Evolutionary conservation across 257 asterid species (phyloP), one percentile per base, ranked within the genome.

Genomic region (Nicotiana tomentosiformis): DNA sequence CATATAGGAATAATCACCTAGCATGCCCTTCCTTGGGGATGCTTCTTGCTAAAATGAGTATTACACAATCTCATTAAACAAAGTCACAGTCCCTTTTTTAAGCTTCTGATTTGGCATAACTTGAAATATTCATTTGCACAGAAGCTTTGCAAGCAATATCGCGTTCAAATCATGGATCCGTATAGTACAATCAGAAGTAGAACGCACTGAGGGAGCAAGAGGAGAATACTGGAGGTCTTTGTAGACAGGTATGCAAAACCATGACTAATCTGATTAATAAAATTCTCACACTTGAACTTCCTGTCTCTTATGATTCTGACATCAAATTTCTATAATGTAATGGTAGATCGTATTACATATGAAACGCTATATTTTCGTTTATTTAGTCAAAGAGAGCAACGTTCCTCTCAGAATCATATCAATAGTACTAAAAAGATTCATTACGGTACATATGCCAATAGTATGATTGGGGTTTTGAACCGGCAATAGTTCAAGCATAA

Each of bases 11-110:
- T 20, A 49, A 39, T 57, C 16, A 70, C 14, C 78, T 39, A 70
- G 82, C 60, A 33, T n/a, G 66, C 33, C 83, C 84, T 84, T 87
- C 82, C 85, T 77, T 61, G 72, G 86, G 35, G 67, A 84, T 20
- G 77, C 83, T 81, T 87, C 78, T 84, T 84, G 86, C 81, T 84
- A 80, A 79, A 82, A 84, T 87, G 87, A 87, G 83, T 87, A 87
- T 83, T 87, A 86, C 86, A 84, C 84, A 16, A 58, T 82, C 35
- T 57, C 72, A 53, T 49, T 20, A 7, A 72, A 82, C 32, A 77
- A 64, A 66, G 20, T 72, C 62, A 37, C 14, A 51, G 55, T 30
- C 30, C 17, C 49, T 7, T 70, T 68, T 55, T 11, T 43, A 37
- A 60, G 82, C 32, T 51, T 29, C 61, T 66, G 81, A 62, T 57